Conservation (phyloP, 805 yeast genomes). For the Metschnikowia borealis region DNA sequence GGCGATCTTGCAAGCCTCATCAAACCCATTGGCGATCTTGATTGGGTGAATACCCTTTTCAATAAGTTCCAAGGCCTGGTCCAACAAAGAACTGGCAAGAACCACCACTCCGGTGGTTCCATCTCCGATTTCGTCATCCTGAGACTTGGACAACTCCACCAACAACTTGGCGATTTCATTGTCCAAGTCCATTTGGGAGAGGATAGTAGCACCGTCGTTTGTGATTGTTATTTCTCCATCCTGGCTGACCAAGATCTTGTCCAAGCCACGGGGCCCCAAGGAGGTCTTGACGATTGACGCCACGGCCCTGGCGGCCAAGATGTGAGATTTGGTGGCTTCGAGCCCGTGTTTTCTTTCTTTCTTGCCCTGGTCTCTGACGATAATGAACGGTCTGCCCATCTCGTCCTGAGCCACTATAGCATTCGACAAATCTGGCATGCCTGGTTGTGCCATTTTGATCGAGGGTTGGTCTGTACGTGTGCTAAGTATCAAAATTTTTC, state of each 20-base stretch:
- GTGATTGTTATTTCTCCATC: conserved; percentile 98
- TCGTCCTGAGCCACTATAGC: conserved; percentile 99
- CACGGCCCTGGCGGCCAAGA: conserved; percentile 91
- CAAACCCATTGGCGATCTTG: conserved; percentile 94
- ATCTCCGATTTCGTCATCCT: conserved; percentile 98
- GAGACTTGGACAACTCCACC: conserved; percentile 90
- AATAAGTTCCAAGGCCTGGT: conserved; percentile 89
- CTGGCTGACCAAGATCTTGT: conserved; percentile 88
- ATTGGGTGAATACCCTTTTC: conserved; percentile 98
- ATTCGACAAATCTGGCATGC: conserved; percentile 89
- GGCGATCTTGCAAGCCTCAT: conserved; percentile 93
- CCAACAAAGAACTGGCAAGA: conserved; percentile 87
- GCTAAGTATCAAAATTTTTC: conserved; percentile 4
- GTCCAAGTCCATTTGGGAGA: conserved; percentile 92
- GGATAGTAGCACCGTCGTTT: conserved; percentile 96
- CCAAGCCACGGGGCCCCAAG: conserved; percentile 97
- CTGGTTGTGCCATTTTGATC: conserved; percentile 17
- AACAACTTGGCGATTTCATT: conserved; percentile 93
- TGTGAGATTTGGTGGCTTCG: conserved; percentile 68
- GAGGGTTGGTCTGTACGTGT: background rate
- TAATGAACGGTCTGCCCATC: conserved; percentile 97
- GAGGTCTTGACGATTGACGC: conserved; percentile 90
- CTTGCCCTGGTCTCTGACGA: conserved; percentile 81
- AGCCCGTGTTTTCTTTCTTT: conserved; percentile 61
- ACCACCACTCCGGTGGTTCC: conserved; percentile 99